phyloP scores from a whole-genome alignment of 208 protist species.

The Tetramitus jugosus region DNA sequence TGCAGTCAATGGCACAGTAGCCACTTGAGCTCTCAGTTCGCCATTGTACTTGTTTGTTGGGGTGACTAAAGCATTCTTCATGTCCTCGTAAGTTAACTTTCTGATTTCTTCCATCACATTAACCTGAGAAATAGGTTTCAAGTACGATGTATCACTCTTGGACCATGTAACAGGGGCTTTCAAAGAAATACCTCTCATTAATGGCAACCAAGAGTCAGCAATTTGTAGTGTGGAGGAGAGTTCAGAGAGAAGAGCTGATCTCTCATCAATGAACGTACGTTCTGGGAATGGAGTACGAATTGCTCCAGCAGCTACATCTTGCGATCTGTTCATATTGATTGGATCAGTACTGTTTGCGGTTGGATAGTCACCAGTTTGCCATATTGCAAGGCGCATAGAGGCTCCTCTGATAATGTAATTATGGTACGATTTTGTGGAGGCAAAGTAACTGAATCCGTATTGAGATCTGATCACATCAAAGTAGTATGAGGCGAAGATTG shows the following conservation, averaged over 20 bases:
- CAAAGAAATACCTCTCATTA: neutral
- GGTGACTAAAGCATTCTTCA: no score
- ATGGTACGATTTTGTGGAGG: neutral
- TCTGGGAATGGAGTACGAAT: neutral
- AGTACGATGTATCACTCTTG: no score
- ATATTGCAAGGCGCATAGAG: neutral
- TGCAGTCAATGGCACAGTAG: no score
- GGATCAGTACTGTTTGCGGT: neutral
- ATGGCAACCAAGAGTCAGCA: neutral
- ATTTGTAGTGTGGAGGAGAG: no score
- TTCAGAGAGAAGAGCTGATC: no score
- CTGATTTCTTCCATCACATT: no score
- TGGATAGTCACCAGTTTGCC: neutral
- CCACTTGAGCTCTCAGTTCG: no score
- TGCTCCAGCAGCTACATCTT: neutral
- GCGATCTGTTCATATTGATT: neutral
- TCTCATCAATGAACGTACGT: no score
- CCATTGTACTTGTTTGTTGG: no score
- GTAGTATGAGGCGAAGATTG: no score
- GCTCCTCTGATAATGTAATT: neutral
- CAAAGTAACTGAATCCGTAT: constrained; percentile 8
- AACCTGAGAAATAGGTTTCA: no score
- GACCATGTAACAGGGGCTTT: neutral
- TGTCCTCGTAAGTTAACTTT: no score
- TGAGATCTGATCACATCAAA: constrained; percentile 16